Percentiles rank a stretch among this genome's conserved stretches.
These are phyloP conservation scores for Lodderomyces jiufengensis DNA, from an alignment of 1,139 yeast genomes.

Conservation along the genomic window DNA sequence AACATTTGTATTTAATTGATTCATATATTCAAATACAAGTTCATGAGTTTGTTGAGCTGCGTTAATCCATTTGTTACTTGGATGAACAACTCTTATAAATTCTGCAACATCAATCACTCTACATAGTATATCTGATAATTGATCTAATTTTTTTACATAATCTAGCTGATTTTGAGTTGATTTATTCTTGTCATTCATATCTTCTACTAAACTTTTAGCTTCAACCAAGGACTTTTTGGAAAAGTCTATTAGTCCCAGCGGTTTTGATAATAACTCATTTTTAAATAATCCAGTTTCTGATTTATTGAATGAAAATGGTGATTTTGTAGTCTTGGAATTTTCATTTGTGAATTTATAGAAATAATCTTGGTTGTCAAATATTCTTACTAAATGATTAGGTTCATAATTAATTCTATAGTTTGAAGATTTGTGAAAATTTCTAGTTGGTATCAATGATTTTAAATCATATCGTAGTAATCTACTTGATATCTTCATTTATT, in stretches of 20 bases:
- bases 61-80: slow-evolving; percentile 61
- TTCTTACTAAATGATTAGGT: slow-evolving; percentile 21
- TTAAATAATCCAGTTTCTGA: slow-evolving; percentile 62
- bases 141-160: slow-evolving; percentile 70
- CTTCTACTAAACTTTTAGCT: slow-evolving; percentile 60
- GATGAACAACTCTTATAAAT: slow-evolving; percentile 86
- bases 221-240: slow-evolving; percentile 57
- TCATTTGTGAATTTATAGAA: slow-evolving; percentile 32
- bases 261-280: slow-evolving; percentile 64
- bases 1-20: slow-evolving; percentile 80
- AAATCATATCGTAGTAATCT: slow-evolving; percentile 4
- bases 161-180: slow-evolving; percentile 42
- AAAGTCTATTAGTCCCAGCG: slow-evolving; percentile 68
- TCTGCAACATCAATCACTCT: slow-evolving; percentile 94
- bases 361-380: slow-evolving; percentile 47
- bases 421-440: not conserved
- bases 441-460: not conserved
- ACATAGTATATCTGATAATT: slow-evolving; percentile 83
- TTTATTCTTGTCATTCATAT: slow-evolving; percentile 48
- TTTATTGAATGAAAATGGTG: slow-evolving; percentile 14
- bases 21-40: slow-evolving; percentile 90
- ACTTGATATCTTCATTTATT: not conserved
- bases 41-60: slow-evolving; percentile 92
- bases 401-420: not conserved
- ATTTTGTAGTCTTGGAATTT: slow-evolving; percentile 7